Percentiles rank a stretch among this genome's conserved stretches.
Evolutionary conservation across 2,329 filamentous ascomycete species (phyloP).

Genomic region (Nemania sp.): DNA sequence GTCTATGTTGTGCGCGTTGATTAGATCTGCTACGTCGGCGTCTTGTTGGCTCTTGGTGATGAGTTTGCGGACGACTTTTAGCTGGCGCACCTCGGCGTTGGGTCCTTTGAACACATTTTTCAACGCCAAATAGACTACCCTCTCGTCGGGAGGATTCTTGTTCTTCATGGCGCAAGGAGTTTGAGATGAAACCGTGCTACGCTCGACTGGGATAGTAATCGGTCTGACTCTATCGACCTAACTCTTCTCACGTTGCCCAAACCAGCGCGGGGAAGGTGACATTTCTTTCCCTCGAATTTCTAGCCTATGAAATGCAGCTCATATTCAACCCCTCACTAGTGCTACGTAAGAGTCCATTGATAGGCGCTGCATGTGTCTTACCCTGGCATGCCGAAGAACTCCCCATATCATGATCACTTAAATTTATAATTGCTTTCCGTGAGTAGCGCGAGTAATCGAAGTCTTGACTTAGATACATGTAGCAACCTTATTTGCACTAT

Average conservation of each 20-base stretch:
- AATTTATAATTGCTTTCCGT: no score
- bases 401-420: no score
- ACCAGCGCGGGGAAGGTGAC: no score
- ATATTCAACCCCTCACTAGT: slow-evolving; percentile 8
- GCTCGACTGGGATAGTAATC: not conserved
- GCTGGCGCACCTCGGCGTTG: slow-evolving; percentile 16
- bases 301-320: not conserved
- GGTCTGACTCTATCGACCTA: no score
- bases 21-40: slow-evolving; percentile 16
- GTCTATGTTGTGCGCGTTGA: slow-evolving; percentile 22
- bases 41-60: slow-evolving; percentile 5
- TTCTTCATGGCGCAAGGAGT: slow-evolving; percentile 4
- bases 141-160: slow-evolving; percentile 30
- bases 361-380: not conserved
- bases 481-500: no score
- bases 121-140: slow-evolving; percentile 33
- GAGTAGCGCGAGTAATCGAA: no score
- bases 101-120: slow-evolving; percentile 30
- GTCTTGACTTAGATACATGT: no score
- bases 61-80: slow-evolving; percentile 16
- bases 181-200: not conserved
- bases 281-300: not conserved
- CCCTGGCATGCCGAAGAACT: no score
- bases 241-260: no score
- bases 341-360: slow-evolving; percentile 4